Percentiles rank a stretch among this genome's conserved stretches.
Conservation (phyloP, 176 grass and related monocot genomes). For the Juncus effusus region DNA sequence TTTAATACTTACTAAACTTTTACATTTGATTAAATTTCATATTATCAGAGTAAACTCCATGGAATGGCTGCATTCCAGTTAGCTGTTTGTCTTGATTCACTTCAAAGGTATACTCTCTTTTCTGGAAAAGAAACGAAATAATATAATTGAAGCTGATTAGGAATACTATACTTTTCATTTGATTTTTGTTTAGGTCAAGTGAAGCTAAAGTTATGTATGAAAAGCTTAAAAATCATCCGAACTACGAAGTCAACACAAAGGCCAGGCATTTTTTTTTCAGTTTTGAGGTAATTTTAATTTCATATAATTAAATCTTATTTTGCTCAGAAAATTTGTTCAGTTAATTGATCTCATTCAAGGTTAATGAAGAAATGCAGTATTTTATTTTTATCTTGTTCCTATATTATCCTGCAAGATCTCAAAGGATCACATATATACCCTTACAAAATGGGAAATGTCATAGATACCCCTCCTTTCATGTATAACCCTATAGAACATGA, state of each 20-base stretch:
- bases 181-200: slow-evolving; percentile 46
- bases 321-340: no score
- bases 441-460: no score
- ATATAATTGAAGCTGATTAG: not conserved
- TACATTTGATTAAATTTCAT: not conserved
- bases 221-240: slow-evolving; percentile 77
- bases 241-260: slow-evolving; percentile 60
- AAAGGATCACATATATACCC: no score
- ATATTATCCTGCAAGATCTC: no score
- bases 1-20: not conserved
- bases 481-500: no score
- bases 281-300: slow-evolving; percentile 62
- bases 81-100: slow-evolving; percentile 90
- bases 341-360: no score
- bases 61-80: slow-evolving; percentile 86
- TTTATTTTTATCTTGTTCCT: no score
- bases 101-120: slow-evolving; percentile 52
- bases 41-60: slow-evolving; percentile 72
- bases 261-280: slow-evolving; percentile 73
- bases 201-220: slow-evolving; percentile 85
- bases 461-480: no score
- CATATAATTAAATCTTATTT: not conserved
- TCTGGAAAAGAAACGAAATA: slow-evolving; percentile 7
- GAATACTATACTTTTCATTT: not conserved
- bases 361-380: no score